These are phyloP conservation scores for Diaporthe sp. DNA, from an alignment of 2,329 filamentous ascomycete species.

Conservation along the genomic window DNA sequence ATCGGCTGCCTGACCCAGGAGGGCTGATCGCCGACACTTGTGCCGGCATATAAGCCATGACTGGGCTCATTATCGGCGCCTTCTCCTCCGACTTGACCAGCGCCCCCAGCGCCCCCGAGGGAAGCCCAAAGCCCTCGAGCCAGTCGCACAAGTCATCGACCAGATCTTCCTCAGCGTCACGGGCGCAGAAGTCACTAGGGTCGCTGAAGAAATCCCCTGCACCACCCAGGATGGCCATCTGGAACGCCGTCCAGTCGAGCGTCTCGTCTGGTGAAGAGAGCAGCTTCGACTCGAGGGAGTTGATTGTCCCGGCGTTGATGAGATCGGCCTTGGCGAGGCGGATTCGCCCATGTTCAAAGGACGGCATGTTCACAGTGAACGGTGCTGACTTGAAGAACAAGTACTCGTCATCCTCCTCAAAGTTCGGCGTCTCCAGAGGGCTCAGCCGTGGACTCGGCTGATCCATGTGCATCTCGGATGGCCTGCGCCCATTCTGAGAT, in stretches of 20 bases:
- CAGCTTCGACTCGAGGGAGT: conserved; percentile 45
- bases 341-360: conserved; percentile 69
- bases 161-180: conserved; percentile 43
- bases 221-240: conserved; percentile 74
- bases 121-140: conserved; percentile 66
- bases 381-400: conserved; percentile 64
- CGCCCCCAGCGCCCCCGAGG: conserved; percentile 53
- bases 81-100: conserved; percentile 49
- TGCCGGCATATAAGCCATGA: neutral
- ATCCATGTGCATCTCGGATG: conserved; percentile 20
- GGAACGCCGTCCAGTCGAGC: conserved; percentile 75
- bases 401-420: conserved; percentile 55
- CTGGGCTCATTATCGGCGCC: neutral
- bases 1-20: conserved; percentile 14
- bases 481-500: conserved; percentile 11
- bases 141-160: conserved; percentile 63
- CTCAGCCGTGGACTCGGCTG: conserved; percentile 43
- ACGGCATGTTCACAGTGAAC: conserved; percentile 63
- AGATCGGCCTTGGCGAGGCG: conserved; percentile 63
- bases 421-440: conserved; percentile 30
- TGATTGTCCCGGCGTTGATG: conserved; percentile 41
- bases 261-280: conserved; percentile 62
- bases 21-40: conserved; percentile 29
- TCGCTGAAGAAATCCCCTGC: conserved; percentile 65
- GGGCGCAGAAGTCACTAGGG: conserved; percentile 56